Base-by-base conservation (phyloP, 192 early-diverging fungal species). In the Backusella circina region DNA sequence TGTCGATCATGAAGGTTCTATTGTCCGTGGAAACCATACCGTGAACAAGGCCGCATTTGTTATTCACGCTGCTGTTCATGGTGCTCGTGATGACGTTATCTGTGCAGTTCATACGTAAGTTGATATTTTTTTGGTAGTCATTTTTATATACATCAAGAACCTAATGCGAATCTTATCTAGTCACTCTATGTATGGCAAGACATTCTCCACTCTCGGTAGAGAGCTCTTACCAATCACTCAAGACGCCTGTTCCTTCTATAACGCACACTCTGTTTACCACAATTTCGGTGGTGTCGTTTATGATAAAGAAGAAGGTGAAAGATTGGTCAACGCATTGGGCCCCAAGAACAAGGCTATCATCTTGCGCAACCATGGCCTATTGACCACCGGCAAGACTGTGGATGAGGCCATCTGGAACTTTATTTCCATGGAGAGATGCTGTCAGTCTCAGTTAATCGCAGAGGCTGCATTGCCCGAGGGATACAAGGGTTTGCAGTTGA, bases 11-110 rank as follows among this genome's bases (percentile, higher is more conserved):
- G 16, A 77, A 3, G 89, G 89, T 54, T 75, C 73, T 0, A 84
- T 90, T 57, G 78, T 89, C 1, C 72, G 84, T 26, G 89, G 89
- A 0, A 75, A 50, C 9, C 72, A 82, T 0, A 74, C 85, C 3
- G 81, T 90, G 12, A 90, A 90, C 44, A 87, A 87, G 1, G 89
- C 87, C 0, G 89, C 87, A 0, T 90, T 90, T 79, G 89, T 86
- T 6, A 90, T 88, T 64, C 89, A 90, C 70, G 84, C 85, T 7
- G 83, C 84, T 74, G 85, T 90, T 65, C 87, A 90, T 47, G 80
- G 57, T 5, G 85, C 80, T 0, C 74, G 88, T 21, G 64, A 79
- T 1, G 86, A 90, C 39, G 85, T 85, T 5, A 67, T 82, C 0
- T 87, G 85, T 23, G 89, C 87, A 0, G 86, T 84, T 67, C 89